Base-by-base conservation (phyloP, 2,329 filamentous ascomycete species). In the Blumeria hordei region DNA sequence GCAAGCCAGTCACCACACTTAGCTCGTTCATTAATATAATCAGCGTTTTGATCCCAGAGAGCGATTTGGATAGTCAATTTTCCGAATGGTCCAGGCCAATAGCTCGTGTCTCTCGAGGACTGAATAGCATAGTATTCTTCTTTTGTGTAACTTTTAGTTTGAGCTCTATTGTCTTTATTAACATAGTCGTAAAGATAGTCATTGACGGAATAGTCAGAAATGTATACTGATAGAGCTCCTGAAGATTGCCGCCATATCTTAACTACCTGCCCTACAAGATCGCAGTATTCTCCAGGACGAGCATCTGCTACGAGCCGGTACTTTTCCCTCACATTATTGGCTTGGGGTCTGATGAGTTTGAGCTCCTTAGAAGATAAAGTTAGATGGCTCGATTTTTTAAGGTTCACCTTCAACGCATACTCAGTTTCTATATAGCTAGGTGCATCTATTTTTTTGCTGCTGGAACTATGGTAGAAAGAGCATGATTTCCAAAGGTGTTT, bases 131-230 rank as follows among this genome's bases (percentile, higher is more conserved):
- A 28, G 21, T 28, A 28, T 28, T 69, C 65, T 60, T 82, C 77
- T 3, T 74, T 75, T 50, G 77, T 73, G 43, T 67, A 67, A 5
- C 65, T 63, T 3, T 58, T 65, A 6, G 60, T 55, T 3, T 28
- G 21, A 28, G 21, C 21, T 28, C 21, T 28, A 14, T 60, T 54
- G 18, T 58, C 62, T 28, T 64, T 63, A 57, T 62, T 67, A 10
- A 63, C 61, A 52, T 69, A 66, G 59, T 59, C 60, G 59, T 74
- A 81, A 56, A 95, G 79, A 0, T 62, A 57, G 0, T 71, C 63
- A 62, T 95, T 86, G 53, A 76, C 69, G 0, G 87, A 93, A 65
- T 88, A 94, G 66, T 95, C 88, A 0, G 85, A 83, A 16, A 94
- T 69, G 70, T 88, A 88, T 0, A 94, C 59, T 5, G 78, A 76